Conservation (phyloP, 352 stramenopile species). For the Pythium dissotocum region DNA sequence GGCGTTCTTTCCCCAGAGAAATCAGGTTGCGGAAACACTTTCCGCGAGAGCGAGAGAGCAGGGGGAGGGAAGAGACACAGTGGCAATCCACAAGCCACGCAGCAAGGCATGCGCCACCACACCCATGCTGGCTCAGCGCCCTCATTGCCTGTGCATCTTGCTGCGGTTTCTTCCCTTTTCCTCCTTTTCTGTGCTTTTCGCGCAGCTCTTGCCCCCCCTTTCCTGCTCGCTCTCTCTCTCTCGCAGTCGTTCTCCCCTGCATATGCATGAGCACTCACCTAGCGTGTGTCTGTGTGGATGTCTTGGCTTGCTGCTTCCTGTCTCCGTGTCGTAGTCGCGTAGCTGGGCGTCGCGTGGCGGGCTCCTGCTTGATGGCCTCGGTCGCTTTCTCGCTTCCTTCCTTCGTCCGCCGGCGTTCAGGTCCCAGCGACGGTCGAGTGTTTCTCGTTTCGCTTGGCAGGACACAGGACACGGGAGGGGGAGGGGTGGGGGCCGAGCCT, state of each 20-base stretch:
- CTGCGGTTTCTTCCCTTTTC: not conserved
- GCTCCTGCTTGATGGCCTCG: not conserved
- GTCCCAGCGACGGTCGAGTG: conserved; percentile 17
- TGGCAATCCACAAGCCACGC: too few relatives aligned
- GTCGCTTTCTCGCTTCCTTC: not conserved
- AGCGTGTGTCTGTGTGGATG: conserved; percentile 9
- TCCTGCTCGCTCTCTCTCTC: not conserved
- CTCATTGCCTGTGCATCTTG: too few relatives aligned
- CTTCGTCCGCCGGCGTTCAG: not conserved
- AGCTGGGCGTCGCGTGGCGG: not conserved
- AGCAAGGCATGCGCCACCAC: too few relatives aligned
- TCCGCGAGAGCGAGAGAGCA: not conserved
- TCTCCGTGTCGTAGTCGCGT: not conserved
- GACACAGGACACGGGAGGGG: conserved; percentile 3
- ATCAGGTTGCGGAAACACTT: not conserved
- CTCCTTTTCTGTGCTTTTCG: not conserved
- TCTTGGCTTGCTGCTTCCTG: not conserved
- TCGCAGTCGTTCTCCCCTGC: not conserved
- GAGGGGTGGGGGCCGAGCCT: not conserved
- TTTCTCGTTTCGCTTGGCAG: conserved; percentile 20
- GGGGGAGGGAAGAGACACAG: not conserved
- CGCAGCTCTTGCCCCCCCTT: not conserved
- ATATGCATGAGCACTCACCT: conserved; percentile 6
- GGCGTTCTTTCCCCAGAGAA: not conserved
- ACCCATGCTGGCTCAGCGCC: too few relatives aligned